Evolutionary conservation across 2,329 filamentous ascomycete species (phyloP).

Genomic region (Fusarium sp.): DNA sequence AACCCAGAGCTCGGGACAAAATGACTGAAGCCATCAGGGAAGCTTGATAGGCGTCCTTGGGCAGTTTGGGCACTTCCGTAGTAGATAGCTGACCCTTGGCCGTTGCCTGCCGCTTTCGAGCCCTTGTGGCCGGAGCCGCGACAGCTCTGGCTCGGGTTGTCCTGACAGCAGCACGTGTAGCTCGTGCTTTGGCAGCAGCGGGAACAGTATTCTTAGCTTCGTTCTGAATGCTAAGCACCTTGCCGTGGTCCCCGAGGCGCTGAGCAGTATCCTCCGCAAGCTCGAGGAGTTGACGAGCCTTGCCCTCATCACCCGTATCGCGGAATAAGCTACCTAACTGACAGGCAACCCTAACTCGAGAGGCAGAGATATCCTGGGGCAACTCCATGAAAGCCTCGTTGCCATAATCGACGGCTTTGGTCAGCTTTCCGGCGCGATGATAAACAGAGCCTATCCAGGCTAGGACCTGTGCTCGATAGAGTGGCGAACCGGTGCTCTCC

Average conservation of each 20-base stretch:
- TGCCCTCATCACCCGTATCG: slow-evolving; percentile 58
- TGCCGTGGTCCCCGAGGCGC: slow-evolving; percentile 46
- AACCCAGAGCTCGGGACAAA: slow-evolving; percentile 55
- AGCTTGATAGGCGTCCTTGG: slow-evolving; percentile 51
- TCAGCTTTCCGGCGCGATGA: slow-evolving; percentile 67
- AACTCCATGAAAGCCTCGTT: slow-evolving; percentile 65
- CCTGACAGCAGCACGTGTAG: slow-evolving; percentile 42
- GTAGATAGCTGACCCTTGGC: slow-evolving; percentile 43
- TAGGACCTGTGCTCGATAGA: slow-evolving; percentile 66
- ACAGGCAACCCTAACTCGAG: slow-evolving; percentile 59
- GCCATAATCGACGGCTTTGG: slow-evolving; percentile 67
- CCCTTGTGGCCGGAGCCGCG: slow-evolving; percentile 23
- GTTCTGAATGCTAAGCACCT: slow-evolving; percentile 15
- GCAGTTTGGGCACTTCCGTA: slow-evolving; percentile 32
- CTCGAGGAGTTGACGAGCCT: slow-evolving; percentile 57
- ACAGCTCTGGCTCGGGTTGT: slow-evolving; percentile 40
- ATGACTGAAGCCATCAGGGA: slow-evolving; percentile 52
- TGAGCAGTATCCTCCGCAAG: slow-evolving; percentile 62
- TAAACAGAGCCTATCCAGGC: slow-evolving; percentile 67
- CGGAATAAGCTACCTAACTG: slow-evolving; percentile 67
- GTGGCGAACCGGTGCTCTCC: slow-evolving; percentile 70
- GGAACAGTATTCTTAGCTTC: slow-evolving; percentile 26
- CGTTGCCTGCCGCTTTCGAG: slow-evolving; percentile 35
- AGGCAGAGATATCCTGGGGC: slow-evolving; percentile 53
- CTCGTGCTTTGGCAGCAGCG: slow-evolving; percentile 27